phyloP scores from a whole-genome alignment of 495 filamentous ascomycete species.

The Podospora comata region DNA sequence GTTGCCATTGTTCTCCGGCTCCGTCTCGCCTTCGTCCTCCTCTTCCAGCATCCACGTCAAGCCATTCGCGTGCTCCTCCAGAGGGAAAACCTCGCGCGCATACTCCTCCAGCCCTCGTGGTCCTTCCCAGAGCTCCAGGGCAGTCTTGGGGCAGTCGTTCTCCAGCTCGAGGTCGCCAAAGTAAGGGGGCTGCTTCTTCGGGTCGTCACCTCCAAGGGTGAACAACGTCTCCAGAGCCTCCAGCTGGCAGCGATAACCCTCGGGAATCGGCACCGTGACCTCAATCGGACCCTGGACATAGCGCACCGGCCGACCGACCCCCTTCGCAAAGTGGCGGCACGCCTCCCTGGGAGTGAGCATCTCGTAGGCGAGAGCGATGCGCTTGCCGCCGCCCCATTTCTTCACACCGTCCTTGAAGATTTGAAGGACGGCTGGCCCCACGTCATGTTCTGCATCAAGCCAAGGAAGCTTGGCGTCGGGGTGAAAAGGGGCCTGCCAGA shows the following conservation, averaged over 20 bases:
- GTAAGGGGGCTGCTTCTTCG: slow-evolving; percentile 51
- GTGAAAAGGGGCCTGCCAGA: slow-evolving; percentile 94
- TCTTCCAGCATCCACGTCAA: slow-evolving; percentile 77
- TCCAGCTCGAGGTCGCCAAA: slow-evolving; percentile 53
- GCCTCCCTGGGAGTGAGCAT: slow-evolving; percentile 79
- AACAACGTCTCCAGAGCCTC: slow-evolving; percentile 67
- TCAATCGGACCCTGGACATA: slow-evolving; percentile 79
- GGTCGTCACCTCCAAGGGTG: slow-evolving; percentile 54
- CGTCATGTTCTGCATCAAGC: slow-evolving; percentile 95
- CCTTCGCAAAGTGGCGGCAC: slow-evolving; percentile 73
- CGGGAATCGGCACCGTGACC: slow-evolving; percentile 78
- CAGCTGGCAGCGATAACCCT: slow-evolving; percentile 87
- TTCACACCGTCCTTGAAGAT: slow-evolving; percentile 88
- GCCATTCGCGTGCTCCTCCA: slow-evolving; percentile 92
- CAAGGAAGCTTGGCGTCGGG: slow-evolving; percentile 85
- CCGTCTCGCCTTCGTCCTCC: slow-evolving; percentile 30
- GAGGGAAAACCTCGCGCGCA: slow-evolving; percentile 87
- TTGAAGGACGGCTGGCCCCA: slow-evolving; percentile 90
- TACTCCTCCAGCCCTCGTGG: slow-evolving; percentile 92
- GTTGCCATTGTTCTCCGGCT: slow-evolving; percentile 15
- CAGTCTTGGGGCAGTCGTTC: slow-evolving; percentile 62
- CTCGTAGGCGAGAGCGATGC: slow-evolving; percentile 90
- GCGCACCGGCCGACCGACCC: slow-evolving; percentile 69
- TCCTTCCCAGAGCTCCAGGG: slow-evolving; percentile 83
- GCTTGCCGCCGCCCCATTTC: slow-evolving; percentile 89